Conservation (phyloP, 257 asterid species). For the Craterostigma plantagineum region DNA sequence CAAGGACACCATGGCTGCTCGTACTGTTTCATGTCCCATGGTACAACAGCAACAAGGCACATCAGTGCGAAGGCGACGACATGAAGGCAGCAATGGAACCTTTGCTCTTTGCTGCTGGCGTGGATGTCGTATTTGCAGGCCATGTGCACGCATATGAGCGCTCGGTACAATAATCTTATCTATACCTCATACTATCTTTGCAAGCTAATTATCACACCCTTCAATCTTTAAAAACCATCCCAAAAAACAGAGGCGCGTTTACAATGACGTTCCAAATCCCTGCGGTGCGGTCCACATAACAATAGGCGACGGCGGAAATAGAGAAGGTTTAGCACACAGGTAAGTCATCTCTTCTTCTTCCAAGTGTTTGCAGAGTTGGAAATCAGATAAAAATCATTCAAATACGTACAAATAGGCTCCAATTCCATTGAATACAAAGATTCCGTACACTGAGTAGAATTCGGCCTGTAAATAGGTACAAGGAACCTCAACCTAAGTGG, state of each 20-base stretch:
- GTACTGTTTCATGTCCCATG: slow-evolving; percentile 85
- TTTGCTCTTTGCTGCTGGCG: slow-evolving; percentile 55
- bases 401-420: too few relatives aligned
- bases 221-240: neutral
- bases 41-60: slow-evolving; percentile 81
- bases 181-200: neutral
- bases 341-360: slow-evolving; percentile 23
- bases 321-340: slow-evolving; percentile 74
- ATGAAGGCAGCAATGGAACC: slow-evolving; percentile 84
- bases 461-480: slow-evolving; percentile 23
- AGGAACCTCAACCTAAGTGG: slow-evolving; percentile 49
- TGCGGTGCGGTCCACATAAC: slow-evolving; percentile 86
- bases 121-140: slow-evolving; percentile 54
- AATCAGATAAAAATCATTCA: too few relatives aligned
- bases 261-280: slow-evolving; percentile 32
- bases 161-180: slow-evolving; percentile 30
- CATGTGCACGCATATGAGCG: slow-evolving; percentile 99
- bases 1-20: slow-evolving; percentile 64
- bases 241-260: slow-evolving; percentile 52
- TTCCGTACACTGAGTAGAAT: too few relatives aligned
- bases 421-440: too few relatives aligned
- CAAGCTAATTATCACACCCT: neutral
- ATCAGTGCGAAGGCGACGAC: slow-evolving; percentile 72
- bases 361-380: neutral
- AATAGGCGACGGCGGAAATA: slow-evolving; percentile 91